Evolutionary conservation across 2,329 filamentous ascomycete species (phyloP).

Genomic region (Ceratocystis colombiana): DNA sequence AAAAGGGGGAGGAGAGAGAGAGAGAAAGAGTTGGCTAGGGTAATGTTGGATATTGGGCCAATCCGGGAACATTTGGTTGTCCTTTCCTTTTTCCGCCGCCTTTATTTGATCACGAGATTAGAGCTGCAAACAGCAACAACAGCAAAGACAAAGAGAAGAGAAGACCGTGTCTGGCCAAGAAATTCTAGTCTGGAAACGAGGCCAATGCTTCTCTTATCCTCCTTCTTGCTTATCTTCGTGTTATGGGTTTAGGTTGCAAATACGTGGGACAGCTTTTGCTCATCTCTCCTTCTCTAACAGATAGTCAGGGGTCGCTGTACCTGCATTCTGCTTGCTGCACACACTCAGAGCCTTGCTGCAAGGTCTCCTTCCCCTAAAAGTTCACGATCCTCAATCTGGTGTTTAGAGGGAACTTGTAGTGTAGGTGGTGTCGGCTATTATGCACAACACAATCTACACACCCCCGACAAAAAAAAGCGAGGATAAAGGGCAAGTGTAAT

Average conservation of each 20-base stretch:
- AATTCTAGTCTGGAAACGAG: neutral
- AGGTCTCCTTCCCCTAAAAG: neutral
- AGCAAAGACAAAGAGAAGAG: neutral
- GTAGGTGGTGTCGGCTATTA: neutral
- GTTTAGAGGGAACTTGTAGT: neutral
- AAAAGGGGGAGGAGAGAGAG: neutral
- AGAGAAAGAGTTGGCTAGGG: neutral
- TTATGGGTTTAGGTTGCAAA: neutral
- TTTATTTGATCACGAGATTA: too few species aligned
- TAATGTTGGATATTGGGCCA: too few species aligned
- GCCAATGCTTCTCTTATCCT: slow-evolving; percentile 6
- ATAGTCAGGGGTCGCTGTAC: neutral
- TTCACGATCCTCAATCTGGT: slow-evolving; percentile 12
- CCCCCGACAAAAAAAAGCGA: too few species aligned
- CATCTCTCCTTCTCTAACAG: neutral
- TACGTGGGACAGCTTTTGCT: neutral
- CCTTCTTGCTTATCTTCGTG: slow-evolving; percentile 7
- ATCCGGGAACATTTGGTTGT: neutral
- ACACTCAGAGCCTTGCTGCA: slow-evolving; percentile 4
- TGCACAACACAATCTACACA: too few species aligned
- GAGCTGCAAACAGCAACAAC: neutral
- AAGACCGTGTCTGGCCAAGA: neutral
- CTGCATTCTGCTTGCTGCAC: slow-evolving; percentile 4
- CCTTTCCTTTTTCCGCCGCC: too few species aligned
- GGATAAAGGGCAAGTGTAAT: too few species aligned